These are phyloP conservation scores for Anisodus tanguticus DNA, from an alignment of 257 asterid genomes.

Conservation along the genomic window DNA sequence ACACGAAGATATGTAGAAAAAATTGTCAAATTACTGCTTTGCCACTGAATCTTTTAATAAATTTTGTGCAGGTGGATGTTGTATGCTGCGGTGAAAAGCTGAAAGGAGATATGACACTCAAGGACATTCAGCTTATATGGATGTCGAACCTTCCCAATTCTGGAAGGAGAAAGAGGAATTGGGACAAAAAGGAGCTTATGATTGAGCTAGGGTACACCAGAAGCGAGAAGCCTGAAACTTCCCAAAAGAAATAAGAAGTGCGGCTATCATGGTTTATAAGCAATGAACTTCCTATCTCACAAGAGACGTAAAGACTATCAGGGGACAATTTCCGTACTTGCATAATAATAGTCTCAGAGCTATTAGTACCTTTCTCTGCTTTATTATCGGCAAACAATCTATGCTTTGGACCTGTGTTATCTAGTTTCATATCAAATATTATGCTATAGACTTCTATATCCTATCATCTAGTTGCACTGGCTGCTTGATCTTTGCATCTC, in stretches of 20 bases:
- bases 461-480: not conserved
- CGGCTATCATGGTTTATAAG: not conserved
- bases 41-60: not conserved
- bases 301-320: slow-evolving; percentile 8
- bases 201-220: not conserved
- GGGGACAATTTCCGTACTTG: not conserved
- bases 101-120: not conserved
- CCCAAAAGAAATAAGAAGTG: not conserved
- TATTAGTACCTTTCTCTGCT: not conserved
- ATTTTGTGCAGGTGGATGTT: slow-evolving; percentile 3
- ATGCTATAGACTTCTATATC: not conserved
- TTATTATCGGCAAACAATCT: not conserved
- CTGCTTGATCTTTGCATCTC: not conserved
- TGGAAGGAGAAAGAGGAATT: not conserved
- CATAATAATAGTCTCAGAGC: not conserved
- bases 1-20: not conserved
- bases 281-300: not conserved
- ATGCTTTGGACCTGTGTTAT: not conserved
- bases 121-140: not conserved
- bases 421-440: not conserved
- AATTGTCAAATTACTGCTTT: not conserved
- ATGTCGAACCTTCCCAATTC: not conserved
- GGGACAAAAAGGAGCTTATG: not conserved
- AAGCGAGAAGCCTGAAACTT: not conserved
- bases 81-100: not conserved